These are phyloP conservation scores for Amanita phalloides DNA, from an alignment of 768 basidiomycete genomes.

Conservation along the genomic window DNA sequence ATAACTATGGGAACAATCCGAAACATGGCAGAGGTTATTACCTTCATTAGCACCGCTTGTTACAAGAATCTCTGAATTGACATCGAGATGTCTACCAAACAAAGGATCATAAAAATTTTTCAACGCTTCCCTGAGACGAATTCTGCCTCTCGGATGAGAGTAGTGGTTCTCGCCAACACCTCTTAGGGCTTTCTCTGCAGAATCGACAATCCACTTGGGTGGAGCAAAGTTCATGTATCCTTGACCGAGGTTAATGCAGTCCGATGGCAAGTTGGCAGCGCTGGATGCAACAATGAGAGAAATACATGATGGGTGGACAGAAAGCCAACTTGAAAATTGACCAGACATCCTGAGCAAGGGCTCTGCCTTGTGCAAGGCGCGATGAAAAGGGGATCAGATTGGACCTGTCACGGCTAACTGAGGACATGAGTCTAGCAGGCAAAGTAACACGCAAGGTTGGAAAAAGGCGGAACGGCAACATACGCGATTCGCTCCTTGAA, in stretches of 20 bases:
- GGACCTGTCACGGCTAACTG: slow-evolving; percentile 25
- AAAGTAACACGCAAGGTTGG: background rate
- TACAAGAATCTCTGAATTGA: slow-evolving; percentile 83
- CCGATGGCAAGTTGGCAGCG: slow-evolving; percentile 76
- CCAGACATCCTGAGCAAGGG: slow-evolving; percentile 81
- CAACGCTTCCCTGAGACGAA: slow-evolving; percentile 82
- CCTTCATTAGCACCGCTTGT: slow-evolving; percentile 98
- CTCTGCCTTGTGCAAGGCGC: slow-evolving; percentile 64
- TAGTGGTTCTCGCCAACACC: slow-evolving; percentile 70
- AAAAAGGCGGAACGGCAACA: background rate
- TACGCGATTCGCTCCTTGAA: background rate
- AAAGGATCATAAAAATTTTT: slow-evolving; percentile 69
- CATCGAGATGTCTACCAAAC: slow-evolving; percentile 59
- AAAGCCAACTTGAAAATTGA: slow-evolving; percentile 71
- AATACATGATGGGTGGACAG: background rate
- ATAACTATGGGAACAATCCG: slow-evolving; percentile 5
- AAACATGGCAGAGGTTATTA: slow-evolving; percentile 13
- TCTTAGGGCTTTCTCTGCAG: slow-evolving; percentile 59
- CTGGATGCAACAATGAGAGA: slow-evolving; percentile 27
- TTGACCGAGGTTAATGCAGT: slow-evolving; percentile 94
- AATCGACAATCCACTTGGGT: slow-evolving; percentile 67
- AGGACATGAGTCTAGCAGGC: background rate
- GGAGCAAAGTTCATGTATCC: slow-evolving; percentile 93
- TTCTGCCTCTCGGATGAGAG: slow-evolving; percentile 83
- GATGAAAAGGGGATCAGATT: slow-evolving; percentile 60